These are phyloP conservation scores for Penicillium paxilli DNA, from an alignment of 495 filamentous ascomycete genomes.

Conservation along the genomic window DNA sequence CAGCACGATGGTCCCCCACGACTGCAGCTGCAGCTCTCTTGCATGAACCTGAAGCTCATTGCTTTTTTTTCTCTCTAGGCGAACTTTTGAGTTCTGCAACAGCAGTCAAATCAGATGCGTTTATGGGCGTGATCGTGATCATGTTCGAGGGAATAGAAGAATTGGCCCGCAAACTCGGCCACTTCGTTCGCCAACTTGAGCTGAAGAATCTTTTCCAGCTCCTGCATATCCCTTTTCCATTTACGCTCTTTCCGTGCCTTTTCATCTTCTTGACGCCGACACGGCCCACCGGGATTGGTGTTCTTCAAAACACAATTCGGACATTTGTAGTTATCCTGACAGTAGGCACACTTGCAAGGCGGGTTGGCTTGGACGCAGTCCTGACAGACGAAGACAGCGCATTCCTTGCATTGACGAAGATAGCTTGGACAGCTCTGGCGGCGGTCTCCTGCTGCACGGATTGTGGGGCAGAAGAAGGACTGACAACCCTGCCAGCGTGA, in stretches of 20 bases:
- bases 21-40: background rate
- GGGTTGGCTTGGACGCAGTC: conserved; percentile 49
- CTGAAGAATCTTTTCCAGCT: conserved; percentile 43
- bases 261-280: conserved; percentile 45
- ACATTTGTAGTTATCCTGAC: conserved; percentile 53
- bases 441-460: conserved; percentile 50
- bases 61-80: too few relatives aligned
- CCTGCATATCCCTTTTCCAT: conserved; percentile 46
- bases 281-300: conserved; percentile 40
- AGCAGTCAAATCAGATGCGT: too few relatives aligned
- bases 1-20: background rate
- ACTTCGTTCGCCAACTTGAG: conserved; percentile 46
- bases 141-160: conserved; percentile 35
- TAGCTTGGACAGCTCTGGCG: conserved; percentile 49
- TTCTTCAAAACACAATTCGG: conserved; percentile 49
- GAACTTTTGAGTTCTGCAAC: too few relatives aligned
- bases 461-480: conserved; percentile 56
- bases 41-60: too few relatives aligned
- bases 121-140: conserved; percentile 6
- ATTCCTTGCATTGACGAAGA: conserved; percentile 54
- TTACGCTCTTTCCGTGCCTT: conserved; percentile 41
- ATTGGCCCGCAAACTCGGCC: conserved; percentile 47
- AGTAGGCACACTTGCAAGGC: conserved; percentile 55
- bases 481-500: conserved; percentile 58
- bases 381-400: conserved; percentile 56